These are phyloP conservation scores for Lasiosphaeria miniovina DNA, from an alignment of 495 filamentous ascomycete genomes.

Conservation along the genomic window DNA sequence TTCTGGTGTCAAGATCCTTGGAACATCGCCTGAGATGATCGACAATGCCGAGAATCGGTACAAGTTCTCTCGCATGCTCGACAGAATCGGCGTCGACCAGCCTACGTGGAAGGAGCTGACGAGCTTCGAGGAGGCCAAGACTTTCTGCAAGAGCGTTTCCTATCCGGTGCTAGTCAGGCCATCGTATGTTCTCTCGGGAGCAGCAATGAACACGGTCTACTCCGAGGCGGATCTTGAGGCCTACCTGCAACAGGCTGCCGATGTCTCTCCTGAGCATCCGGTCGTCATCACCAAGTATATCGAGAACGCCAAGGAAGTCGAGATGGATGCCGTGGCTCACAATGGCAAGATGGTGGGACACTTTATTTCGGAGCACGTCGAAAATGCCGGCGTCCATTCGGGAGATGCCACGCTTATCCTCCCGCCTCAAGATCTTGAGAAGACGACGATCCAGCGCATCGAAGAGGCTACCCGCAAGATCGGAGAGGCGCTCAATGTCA, in stretches of 20 bases:
- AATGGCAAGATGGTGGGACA: constrained; percentile 85
- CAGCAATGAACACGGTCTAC: constrained; percentile 96
- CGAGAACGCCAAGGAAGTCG: constrained; percentile 94
- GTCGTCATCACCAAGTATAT: constrained; percentile 99
- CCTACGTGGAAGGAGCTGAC: constrained; percentile 97
- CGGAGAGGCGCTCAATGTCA: constrained; percentile 89
- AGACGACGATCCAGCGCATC: constrained; percentile 84
- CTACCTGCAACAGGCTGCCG: constrained; percentile 82
- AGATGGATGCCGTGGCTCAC: constrained; percentile 91
- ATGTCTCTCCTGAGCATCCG: constrained; percentile 92
- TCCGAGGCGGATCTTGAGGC: constrained; percentile 81
- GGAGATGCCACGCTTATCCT: constrained; percentile 92
- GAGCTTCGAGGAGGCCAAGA: constrained; percentile 79
- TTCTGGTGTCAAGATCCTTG: constrained; percentile 85
- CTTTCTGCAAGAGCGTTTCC: constrained; percentile 77
- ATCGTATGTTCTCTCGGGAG: constrained; percentile 93
- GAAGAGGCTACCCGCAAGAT: constrained; percentile 96
- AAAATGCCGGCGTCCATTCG: constrained; percentile 95
- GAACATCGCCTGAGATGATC: constrained; percentile 98
- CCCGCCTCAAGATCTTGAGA: constrained; percentile 88
- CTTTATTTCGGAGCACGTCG: constrained; percentile 93
- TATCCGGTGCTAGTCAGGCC: constrained; percentile 94
- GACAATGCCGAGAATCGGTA: constrained; percentile 96
- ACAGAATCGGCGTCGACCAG: constrained; percentile 94
- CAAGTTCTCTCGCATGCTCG: constrained; percentile 96